These are phyloP conservation scores for Rhodomyrtus tomentosa DNA, from an alignment of 345 rosid species.

Conservation along the genomic window DNA sequence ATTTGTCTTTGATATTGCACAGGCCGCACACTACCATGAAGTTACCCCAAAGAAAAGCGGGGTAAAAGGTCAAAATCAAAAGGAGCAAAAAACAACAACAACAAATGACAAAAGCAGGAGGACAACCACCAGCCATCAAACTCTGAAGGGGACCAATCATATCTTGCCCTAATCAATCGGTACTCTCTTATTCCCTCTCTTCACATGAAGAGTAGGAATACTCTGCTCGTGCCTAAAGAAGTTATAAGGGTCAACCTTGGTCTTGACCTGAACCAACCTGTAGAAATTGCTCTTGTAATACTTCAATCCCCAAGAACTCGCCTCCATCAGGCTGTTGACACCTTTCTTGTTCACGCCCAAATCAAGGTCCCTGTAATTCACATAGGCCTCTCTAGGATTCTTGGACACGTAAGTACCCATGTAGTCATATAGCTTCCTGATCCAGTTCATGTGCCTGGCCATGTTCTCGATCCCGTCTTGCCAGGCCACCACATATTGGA, in stretches of 20 bases:
- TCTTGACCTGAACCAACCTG: conserved; percentile 38
- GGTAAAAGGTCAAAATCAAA: neutral
- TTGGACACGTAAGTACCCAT: conserved; percentile 40
- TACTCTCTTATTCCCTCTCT: neutral
- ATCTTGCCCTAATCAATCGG: neutral
- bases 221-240: conserved; percentile 59
- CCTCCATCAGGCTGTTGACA: conserved; percentile 17
- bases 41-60: neutral
- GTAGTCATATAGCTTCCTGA: conserved; percentile 33
- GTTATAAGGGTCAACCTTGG: conserved; percentile 42
- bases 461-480: conserved; percentile 2
- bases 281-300: conserved; percentile 41
- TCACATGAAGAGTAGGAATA: conserved; percentile 19
- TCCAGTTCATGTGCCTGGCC: conserved; percentile 38
- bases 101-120: neutral
- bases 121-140: neutral
- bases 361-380: conserved; percentile 56
- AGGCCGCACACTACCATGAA: neutral
- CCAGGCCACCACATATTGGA: conserved; percentile 27
- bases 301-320: conserved; percentile 35
- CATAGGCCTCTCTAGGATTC: conserved; percentile 48
- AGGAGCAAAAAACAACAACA: neutral
- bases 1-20: neutral
- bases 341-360: conserved; percentile 28
- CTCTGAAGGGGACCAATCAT: neutral